Conservation (phyloP, 345 rosid species). For the Carallia pectinifolia region DNA sequence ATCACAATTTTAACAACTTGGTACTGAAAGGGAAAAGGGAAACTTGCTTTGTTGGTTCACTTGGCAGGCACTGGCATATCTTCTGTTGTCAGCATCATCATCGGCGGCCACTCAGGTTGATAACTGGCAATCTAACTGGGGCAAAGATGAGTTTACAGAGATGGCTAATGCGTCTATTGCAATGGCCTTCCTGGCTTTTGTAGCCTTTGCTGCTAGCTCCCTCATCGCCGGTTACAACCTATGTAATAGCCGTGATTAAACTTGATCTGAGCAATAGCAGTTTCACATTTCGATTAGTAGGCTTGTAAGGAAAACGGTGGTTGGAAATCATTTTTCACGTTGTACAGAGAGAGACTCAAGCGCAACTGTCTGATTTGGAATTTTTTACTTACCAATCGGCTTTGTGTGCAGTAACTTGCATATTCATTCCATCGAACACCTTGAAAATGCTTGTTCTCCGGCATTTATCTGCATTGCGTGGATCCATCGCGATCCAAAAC, state of each 20-base stretch:
- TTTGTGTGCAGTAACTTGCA: not conserved
- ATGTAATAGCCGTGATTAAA: slow-evolving; percentile 39
- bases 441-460: too few relatives aligned
- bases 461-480: too few relatives aligned
- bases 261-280: slow-evolving; percentile 21
- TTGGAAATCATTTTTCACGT: not conserved
- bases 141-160: slow-evolving; percentile 87
- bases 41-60: slow-evolving; percentile 6
- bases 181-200: slow-evolving; percentile 73
- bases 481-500: too few relatives aligned
- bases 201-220: slow-evolving; percentile 74
- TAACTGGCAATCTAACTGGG: slow-evolving; percentile 98
- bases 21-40: slow-evolving; percentile 6
- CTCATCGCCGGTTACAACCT: slow-evolving; percentile 67
- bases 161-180: slow-evolving; percentile 90
- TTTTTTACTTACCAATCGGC: not conserved
- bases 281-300: not conserved
- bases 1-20: too few relatives aligned
- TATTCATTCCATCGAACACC: too few relatives aligned
- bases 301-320: not conserved
- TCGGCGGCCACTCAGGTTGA: slow-evolving; percentile 89
- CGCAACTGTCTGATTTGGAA: not conserved
- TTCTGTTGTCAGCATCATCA: slow-evolving; percentile 84
- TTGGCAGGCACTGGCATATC: slow-evolving; percentile 79
- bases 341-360: slow-evolving; percentile 22